Conservation (phyloP, 345 rosid species). For the Hibiscus syriacus region DNA sequence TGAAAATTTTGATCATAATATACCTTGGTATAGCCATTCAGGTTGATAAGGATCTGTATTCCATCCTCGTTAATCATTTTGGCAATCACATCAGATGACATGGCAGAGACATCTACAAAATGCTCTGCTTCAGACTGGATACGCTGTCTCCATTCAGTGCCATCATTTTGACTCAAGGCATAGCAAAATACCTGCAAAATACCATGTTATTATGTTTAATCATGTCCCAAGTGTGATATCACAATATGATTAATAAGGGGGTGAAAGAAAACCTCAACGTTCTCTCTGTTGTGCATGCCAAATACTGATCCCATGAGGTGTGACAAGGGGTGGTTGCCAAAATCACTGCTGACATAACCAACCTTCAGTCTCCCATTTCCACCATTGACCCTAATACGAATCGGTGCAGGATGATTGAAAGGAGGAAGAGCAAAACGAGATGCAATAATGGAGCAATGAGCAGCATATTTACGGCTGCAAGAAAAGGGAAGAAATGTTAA, state of each 20-base stretch:
- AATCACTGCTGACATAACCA: conserved; percentile 98
- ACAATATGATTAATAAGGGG: background rate
- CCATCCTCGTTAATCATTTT: conserved; percentile 76
- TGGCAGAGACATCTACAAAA: conserved; percentile 80
- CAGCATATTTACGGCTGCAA: conserved; percentile 91
- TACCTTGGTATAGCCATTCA: conserved; percentile 97
- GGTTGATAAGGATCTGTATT: conserved; percentile 83
- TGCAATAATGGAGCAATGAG: conserved; percentile 84
- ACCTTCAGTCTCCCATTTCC: conserved; percentile 68
- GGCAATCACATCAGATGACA: conserved; percentile 86
- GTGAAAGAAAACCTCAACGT: conserved; percentile 67
- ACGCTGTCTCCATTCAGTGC: conserved; percentile 95
- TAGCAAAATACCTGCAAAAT: conserved; percentile 78
- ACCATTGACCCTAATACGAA: conserved; percentile 53
- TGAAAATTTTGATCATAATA: background rate
- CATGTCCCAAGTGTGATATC: background rate
- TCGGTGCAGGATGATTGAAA: conserved; percentile 57
- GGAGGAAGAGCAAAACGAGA: conserved; percentile 79
- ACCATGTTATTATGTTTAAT: conserved; percentile 8
- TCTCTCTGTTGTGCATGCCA: conserved; percentile 90
- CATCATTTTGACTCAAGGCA: conserved; percentile 90
- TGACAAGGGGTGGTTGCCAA: conserved; percentile 95
- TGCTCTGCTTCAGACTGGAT: conserved; percentile 89
- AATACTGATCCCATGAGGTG: conserved; percentile 99
- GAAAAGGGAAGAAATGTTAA: background rate